Base-by-base conservation (phyloP, 1,284 basidiomycete genomes). In the Apiotrichum porosum region DNA sequence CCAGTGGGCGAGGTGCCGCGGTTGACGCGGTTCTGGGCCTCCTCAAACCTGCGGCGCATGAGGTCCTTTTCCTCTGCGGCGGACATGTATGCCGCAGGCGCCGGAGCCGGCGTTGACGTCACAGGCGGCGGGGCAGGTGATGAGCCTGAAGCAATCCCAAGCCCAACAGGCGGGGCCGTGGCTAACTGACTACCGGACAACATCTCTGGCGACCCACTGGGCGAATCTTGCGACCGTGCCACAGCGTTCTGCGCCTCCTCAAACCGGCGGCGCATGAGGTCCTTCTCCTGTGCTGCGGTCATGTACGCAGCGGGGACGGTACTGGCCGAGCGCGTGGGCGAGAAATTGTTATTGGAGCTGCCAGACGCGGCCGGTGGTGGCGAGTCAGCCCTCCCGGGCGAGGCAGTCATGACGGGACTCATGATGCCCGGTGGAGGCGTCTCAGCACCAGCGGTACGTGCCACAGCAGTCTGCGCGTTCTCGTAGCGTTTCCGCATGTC, bases 11-110 rank as follows among this genome's bases (percentile, higher is more conserved):
- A n/a, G 37, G n/a, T n/a, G n/a, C n/a, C n/a, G n/a, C n/a, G 39
- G 6, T 41, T 47, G 6, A 62, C 60, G 5, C 50, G 43, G 14
- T 85, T 81, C 51, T 80, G 80, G 2, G 79, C 81, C 53, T 50
- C 48, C 35, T 54, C 55, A 44, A 51, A 58, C 22, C 51, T 33
- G 28, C 35, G n/a, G 8, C 57, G 45, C 57, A 59, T 59, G 34
- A 37, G 19, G 5, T 56, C 57, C 44, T 59, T 59, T 30, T 59
- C 57, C 30, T 56, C 41, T 22, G 42, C 50, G 10, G 56, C 52
- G 6, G 51, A 44, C 49, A 47, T 44, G 42, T 46, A 47, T 23
- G 37, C 19, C 9, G 42, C 19, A 1, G 42, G 31, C 18, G 28
- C n/a, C n/a, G n/a, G n/a, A n/a, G n/a, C n/a, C n/a, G n/a, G n/a